Evolutionary conservation across 2,329 filamentous ascomycete genomes (phyloP), one percentile per base, ranked within the genome.

Genomic region (Aureobasidium pullulans): DNA sequence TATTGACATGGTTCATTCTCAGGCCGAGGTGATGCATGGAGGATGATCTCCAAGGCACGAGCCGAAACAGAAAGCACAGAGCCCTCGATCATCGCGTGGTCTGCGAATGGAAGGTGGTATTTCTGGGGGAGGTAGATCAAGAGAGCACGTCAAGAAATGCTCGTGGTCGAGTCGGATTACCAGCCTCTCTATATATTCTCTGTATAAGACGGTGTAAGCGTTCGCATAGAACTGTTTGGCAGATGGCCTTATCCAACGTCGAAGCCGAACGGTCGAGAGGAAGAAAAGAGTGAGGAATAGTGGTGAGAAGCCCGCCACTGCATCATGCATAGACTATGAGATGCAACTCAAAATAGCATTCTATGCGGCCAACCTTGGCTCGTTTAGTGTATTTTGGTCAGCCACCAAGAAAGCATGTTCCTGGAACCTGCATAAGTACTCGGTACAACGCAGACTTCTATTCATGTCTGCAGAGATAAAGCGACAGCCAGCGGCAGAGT

Each of bases 281-380:
- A 34, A n/a, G 32, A 46, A 42, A 9, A 37, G 16, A 32, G 37
- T 32, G 39, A 43, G 15, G 34, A 40, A 34, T 42, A 40, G n/a
- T 54, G 50, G 50, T 42, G 39, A 43, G 39, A 28, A 37, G 37
- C 39, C 42, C 34, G 34, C 54, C 54, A 57, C 42, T 23, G 54
- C 54, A 57, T 57, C 54, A 57, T 57, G 54, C 52, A 57, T 16
- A 57, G 42, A 57, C 52, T 57, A 57, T 40, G 34, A 48, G 52
- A 57, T 57, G 42, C 54, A 57, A 48, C 54, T 57, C 43, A 48
- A 57, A 57, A 57, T 57, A 57, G 54, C 28, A 36, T 19, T 32
- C 39, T 15, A 9, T 44, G 16, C 42, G 42, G 19, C 23, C 3
- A 37, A 44, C 40, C 54, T 57, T 57, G 54, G 54, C 42, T 40